Base-by-base conservation (phyloP, 2,329 filamentous ascomycete genomes). In the Fusarium compactum region DNA sequence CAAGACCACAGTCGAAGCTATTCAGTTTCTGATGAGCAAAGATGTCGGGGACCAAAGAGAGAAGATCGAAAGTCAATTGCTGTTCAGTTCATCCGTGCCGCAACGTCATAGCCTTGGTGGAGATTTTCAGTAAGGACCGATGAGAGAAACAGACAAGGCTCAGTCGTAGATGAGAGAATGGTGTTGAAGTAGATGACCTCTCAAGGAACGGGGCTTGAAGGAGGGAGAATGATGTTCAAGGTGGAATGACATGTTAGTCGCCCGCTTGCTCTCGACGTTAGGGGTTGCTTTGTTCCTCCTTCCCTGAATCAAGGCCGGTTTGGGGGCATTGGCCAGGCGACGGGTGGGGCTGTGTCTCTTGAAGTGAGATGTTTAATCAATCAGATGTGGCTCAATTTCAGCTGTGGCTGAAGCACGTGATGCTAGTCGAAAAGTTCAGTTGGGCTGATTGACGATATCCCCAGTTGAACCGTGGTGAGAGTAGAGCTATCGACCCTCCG, bases 271-370 rank as follows among this genome's bases (percentile, higher is more conserved):
- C 51, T 67, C 57, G 54, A 72, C 54, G 54, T 71, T 62, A 70
- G 71, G 71, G 71, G 60, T 67, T 63, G 67, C 59, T 65, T 59
- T 65, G 62, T 59, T 60, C 62, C 45, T 66, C 62, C 58, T 65
- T 65, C 62, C 64, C 55, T 66, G 69, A 58, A 69, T 71, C 67
- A 47, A 72, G 65, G 67, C 61, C 61, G 72, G 72, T 73, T 62
- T 50, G 69, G 74, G 48, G 47, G 68, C 41, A 70, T 76, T 78
- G 77, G 62, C 77, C 76, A 68, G 77, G 75, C 77, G 77, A 78
- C 77, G 69, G 65, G 59, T 65, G 72, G 73, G 63, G 72, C 69
- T 61, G 64, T 72, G 56, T 53, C 16, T 56, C 20, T 57, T 12
- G 34, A 16, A 25, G n/a, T 50, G 43, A 40, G 24, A 41, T 53